A percentile compares a stretch with the other conserved stretches of the same genome.
Conservation (phyloP, 2,329 filamentous ascomycete genomes). For the Aspergillus amoenus region DNA sequence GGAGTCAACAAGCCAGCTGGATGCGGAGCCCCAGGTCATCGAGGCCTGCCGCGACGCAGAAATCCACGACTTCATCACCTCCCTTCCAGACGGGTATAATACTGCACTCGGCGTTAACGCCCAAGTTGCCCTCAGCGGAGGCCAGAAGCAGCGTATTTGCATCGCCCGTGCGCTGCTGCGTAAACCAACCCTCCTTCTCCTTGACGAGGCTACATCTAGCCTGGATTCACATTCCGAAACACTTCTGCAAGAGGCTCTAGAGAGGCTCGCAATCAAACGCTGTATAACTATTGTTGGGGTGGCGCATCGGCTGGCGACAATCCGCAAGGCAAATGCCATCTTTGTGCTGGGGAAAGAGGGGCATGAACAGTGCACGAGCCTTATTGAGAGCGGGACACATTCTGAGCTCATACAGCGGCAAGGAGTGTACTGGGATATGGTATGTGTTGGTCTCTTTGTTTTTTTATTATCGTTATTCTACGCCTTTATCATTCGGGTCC, state of each 20-base stretch:
- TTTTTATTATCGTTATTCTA: too few relatives aligned
- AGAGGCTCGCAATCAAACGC: slow-evolving; percentile 25
- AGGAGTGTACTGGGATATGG: too few relatives aligned
- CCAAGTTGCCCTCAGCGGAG: slow-evolving; percentile 52
- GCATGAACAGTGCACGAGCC: too few relatives aligned
- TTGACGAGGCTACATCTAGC: slow-evolving; percentile 62
- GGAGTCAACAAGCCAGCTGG: too few relatives aligned
- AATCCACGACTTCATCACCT: slow-evolving; percentile 66
- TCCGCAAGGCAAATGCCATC: slow-evolving; percentile 75
- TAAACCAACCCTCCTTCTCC: slow-evolving; percentile 54
- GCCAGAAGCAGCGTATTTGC: slow-evolving; percentile 58
- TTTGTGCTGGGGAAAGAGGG: slow-evolving; percentile 63
- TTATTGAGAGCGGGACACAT: too few relatives aligned
- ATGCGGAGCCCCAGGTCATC: background rate
- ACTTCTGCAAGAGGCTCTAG: slow-evolving; percentile 45
- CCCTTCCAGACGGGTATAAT: slow-evolving; percentile 64
- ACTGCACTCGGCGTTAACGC: slow-evolving; percentile 56
- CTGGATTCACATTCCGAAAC: slow-evolving; percentile 56
- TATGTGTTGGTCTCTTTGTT: too few relatives aligned
- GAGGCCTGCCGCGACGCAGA: slow-evolving; percentile 68
- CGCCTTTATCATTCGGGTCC: too few relatives aligned
- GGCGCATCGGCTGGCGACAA: slow-evolving; percentile 44
- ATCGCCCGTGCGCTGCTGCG: slow-evolving; percentile 60
- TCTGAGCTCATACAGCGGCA: too few relatives aligned
- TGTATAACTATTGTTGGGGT: slow-evolving; percentile 44